phyloP scores from a whole-genome alignment of 345 rosid species.

The Rhodamnia argentea region DNA sequence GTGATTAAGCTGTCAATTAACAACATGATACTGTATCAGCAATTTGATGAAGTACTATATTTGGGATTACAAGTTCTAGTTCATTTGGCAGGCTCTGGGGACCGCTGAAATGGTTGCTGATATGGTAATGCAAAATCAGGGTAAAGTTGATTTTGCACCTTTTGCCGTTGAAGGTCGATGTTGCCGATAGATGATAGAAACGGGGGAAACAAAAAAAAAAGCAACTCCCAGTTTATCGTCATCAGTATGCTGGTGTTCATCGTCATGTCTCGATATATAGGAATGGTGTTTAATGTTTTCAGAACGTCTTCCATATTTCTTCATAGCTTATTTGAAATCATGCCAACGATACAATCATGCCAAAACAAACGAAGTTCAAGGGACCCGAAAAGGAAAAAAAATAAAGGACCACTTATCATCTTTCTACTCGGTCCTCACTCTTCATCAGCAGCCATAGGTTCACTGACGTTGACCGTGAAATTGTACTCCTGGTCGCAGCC shows the following conservation, averaged over 20 bases:
- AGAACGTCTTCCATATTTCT: no score
- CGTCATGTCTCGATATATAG: no score
- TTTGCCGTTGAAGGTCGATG: slow-evolving; percentile 45
- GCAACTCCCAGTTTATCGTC: no score
- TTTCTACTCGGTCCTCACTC: background rate
- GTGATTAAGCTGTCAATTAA: background rate
- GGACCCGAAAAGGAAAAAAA: background rate
- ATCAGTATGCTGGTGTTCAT: no score
- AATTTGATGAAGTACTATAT: background rate
- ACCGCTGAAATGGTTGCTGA: slow-evolving; percentile 44
- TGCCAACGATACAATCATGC: background rate
- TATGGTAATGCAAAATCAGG: slow-evolving; percentile 55
- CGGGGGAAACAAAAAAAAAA: no score
- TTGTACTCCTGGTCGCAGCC: slow-evolving; percentile 82
- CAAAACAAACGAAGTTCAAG: background rate
- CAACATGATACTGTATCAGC: background rate
- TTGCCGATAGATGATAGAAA: slow-evolving; percentile 4
- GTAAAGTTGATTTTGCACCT: slow-evolving; percentile 27
- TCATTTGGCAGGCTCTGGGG: slow-evolving; percentile 54
- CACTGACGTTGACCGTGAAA: slow-evolving; percentile 53
- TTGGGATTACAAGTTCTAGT: background rate
- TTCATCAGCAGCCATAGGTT: slow-evolving; percentile 20
- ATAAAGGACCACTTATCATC: background rate
- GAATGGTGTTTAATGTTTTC: no score
- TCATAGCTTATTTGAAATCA: no score